A percentile compares a stretch with the other conserved stretches of the same genome.
Conservation (phyloP, 495 filamentous ascomycete species). For the Penicillium psychrofluorescens region DNA sequence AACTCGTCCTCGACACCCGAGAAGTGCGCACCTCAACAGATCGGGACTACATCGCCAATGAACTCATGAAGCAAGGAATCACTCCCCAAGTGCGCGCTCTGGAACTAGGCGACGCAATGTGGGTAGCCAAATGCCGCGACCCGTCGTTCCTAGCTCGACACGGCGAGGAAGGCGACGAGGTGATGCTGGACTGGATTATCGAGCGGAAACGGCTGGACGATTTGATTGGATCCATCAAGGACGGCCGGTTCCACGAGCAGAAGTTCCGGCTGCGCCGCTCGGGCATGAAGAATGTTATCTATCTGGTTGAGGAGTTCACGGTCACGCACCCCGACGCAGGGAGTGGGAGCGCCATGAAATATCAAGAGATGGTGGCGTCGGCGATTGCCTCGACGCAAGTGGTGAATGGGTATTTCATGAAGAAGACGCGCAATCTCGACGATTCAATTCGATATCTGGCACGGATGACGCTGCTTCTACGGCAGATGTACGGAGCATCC, state of each 20-base stretch:
- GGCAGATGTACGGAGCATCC: conserved; percentile 50
- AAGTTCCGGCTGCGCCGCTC: conserved; percentile 71
- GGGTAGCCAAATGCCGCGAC: conserved; percentile 69
- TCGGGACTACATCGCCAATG: conserved; percentile 69
- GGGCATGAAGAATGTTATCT: conserved; percentile 68
- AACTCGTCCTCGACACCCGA: conserved; percentile 68
- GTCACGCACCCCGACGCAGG: conserved; percentile 37
- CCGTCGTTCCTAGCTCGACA: conserved; percentile 45
- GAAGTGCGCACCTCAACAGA: conserved; percentile 73
- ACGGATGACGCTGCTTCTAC: conserved; percentile 63
- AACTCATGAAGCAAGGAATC: conserved; percentile 61
- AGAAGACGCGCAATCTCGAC: conserved; percentile 67
- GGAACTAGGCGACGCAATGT: conserved; percentile 70
- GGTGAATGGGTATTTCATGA: conserved; percentile 76
- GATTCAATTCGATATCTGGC: conserved; percentile 76
- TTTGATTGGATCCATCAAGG: conserved; percentile 70
- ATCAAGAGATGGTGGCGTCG: conserved; percentile 58
- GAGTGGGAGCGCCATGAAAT: conserved; percentile 35
- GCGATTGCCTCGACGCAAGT: conserved; percentile 78
- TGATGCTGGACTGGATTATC: conserved; percentile 72
- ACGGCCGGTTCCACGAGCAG: conserved; percentile 79
- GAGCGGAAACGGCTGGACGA: conserved; percentile 82
- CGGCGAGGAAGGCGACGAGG: conserved; percentile 64
- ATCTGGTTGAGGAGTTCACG: conserved; percentile 69
- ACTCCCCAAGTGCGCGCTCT: conserved; percentile 57